Base-by-base conservation (phyloP, 192 early-diverging fungal genomes). In the Podila horticola region DNA sequence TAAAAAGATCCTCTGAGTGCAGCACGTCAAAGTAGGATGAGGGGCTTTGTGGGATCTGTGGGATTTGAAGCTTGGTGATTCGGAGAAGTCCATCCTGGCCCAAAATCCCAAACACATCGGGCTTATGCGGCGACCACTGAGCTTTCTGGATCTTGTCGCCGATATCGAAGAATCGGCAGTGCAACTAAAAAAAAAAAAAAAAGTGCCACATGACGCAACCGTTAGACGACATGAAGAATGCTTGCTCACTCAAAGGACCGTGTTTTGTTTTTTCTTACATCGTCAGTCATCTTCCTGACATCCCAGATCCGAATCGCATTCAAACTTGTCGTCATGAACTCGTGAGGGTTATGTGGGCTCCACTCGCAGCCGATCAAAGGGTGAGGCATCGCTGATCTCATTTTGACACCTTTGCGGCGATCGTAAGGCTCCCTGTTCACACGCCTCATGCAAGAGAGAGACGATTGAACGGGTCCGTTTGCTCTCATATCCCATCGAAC, bases 271-370 rank as follows among this genome's bases (percentile, higher is more conserved):
- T 24, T 41, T 2, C 5, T 9, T 79, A 72, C 75, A 68, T 79
- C 75, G 20, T 41, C 31, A 36, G 33, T 66, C 70, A 79, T 79
- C 30, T 72, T 66, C 7, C 75, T 58, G 11, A 34, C 61, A 48
- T 79, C 75, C 75, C 75, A 79, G 13, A 79, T 60, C 19, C 75
- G 64, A 9, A 79, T 41, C 17, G 69, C 51, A 3, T 26, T 8
- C 2, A 34, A 3, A 29, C 70, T 70, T 1, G 62, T 36, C 8
- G 75, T 71, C 70, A 79, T 63, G 31, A 79, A 79, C 58, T 79
- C 75, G 29, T 72, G 61, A 5, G 63, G 34, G n/a, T 67, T 71
- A 5, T 55, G 45, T 0, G 75, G 75, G 20, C 59, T 79, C 75
- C 75, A 79, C 13, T 71, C 64, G 22, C 71, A 31, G 29, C 30